A percentile compares a stretch with the other conserved stretches of the same genome.
These are phyloP conservation scores for Phytophthora quininea DNA, from an alignment of 352 stramenopile species.

Conservation along the genomic window DNA sequence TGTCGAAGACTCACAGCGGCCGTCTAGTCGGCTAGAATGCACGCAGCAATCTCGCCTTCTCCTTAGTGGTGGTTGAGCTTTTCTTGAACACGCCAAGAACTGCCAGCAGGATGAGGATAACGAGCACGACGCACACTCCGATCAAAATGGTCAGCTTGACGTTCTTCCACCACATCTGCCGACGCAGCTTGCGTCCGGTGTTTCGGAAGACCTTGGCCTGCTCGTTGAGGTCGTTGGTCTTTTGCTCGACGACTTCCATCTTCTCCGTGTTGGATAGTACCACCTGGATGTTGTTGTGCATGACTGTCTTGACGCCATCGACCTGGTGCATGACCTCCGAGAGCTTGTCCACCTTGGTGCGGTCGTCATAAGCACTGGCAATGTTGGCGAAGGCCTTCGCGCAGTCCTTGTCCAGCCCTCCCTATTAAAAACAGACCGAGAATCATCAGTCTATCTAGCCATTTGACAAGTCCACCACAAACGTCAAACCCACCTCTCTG, in stretches of 20 bases:
- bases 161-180: constrained; percentile 90
- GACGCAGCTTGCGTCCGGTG: constrained; percentile 77
- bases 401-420: constrained; percentile 81
- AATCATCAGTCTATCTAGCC: constrained; percentile 5
- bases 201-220: constrained; percentile 89
- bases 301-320: constrained; percentile 80
- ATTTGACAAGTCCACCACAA: constrained; percentile 1
- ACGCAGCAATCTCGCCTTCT: constrained; percentile 20
- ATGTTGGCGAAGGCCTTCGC: constrained; percentile 66
- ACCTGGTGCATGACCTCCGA: constrained; percentile 86
- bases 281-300: constrained; percentile 90
- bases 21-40: constrained; percentile 3
- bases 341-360: constrained; percentile 88
- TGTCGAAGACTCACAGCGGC: not conserved
- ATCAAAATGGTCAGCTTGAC: constrained; percentile 78
- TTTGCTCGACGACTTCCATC: constrained; percentile 89
- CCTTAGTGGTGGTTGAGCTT: constrained; percentile 32
- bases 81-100: constrained; percentile 81
- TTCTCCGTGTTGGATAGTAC: constrained; percentile 89
- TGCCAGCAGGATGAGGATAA: constrained; percentile 79
- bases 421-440: constrained; percentile 26
- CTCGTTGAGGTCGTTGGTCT: constrained; percentile 88
- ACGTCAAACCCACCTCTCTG: constrained; percentile 57
- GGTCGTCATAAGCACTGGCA: constrained; percentile 79
- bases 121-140: constrained; percentile 62